Base-by-base conservation (phyloP, 306 rosid genomes). In the Begonia masoniana region DNA sequence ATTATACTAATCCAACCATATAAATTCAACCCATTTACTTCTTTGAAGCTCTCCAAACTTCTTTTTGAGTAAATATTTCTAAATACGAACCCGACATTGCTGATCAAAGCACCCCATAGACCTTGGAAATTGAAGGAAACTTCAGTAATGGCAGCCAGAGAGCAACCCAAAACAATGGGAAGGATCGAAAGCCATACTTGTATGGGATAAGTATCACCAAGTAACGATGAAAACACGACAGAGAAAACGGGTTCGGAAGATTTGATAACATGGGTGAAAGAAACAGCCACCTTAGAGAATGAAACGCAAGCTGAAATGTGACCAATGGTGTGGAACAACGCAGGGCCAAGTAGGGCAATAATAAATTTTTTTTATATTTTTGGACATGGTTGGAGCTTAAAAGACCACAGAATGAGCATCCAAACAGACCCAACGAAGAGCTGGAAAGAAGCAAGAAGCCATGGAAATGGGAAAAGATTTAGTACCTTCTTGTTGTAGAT, bases 401-500 rank as follows among this genome's bases (percentile, higher is more conserved):
- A 62, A 15, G 94, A 73, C 99, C 96, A 91, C 11, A 91, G 92
- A 13, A 47, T 55, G 4, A 83, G 41, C 96, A 91, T 91, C 88
- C 88, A 91, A 45, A 86, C 58, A 15, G 96, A 86, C 47, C 94
- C 99, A 13, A 79, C 92, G 48, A 86, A 79, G 74, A 91, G 94
- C 74, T 91, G 96, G 52, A 91, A 91, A 13, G 99, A 83, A 0
- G 92, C 96, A 42, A 91, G 94, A n/a, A 91, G 80, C 96, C 99
- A 91, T 41, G 99, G 96, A 36, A 72, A 91, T 26, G 93, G 75
- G 72, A 91, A 91, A 6, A 91, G 60, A 51, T 91, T 86, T 0
- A 91, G 56, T 4, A 59, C 80, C 67, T 86, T 91, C 79, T 91
- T 91, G 78, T 91, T 91, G 75, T 78, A 86, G 62, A 91, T 77